Base-by-base conservation (phyloP, 2,329 filamentous ascomycete species). In the Pseudocercospora vitis region DNA sequence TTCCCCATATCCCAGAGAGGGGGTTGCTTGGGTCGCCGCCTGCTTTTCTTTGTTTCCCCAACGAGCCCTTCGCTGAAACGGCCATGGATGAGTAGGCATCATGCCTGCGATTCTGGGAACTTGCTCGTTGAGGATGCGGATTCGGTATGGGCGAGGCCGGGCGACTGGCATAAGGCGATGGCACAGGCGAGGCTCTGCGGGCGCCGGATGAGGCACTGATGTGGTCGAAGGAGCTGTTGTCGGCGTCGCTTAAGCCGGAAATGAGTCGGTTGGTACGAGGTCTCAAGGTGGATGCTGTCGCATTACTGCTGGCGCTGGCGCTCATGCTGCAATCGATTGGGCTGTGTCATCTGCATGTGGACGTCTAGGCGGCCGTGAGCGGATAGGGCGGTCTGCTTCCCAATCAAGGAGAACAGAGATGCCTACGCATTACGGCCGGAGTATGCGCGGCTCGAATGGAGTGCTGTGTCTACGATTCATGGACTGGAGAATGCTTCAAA, bases 251-350 rank as follows among this genome's bases (percentile, higher is more conserved):
- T 19, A 78, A 61, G 16, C 69, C 71, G 9, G 76, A 78, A 47
- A 79, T 76, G 61, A 79, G 63, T 54, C 76, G 71, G 32, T 73
- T 70, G 31, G 70, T 73, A 33, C 77, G 71, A 19, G 77, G 76
- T 56, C 77, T 71, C 50, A 79, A 65, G 26, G 74, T 73, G 51
- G 72, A 70, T 21, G 68, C 59, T 63, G 71, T 73, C 64, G 73
- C 68, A 61, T 71, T 58, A 58, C 63, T 65, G 62, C 56, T 65
- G 48, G 60, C 62, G 60, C 62, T 65, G 61, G 59, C 52, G 60
- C 55, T 63, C 64, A 67, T 68, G 57, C 42, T 45, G 42, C 42
- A 31, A n/a, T 28, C 21, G 23, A 45, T 28, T 28, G 24, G 23
- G 21, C 40, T 26, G n/a, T 28, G 14, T 45, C 42, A 14, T 45